Percentiles rank a stretch among this genome's conserved stretches.
phyloP scores from a whole-genome alignment of 371 early-diverging fungal species.

The Dichotomocladium elegans region DNA sequence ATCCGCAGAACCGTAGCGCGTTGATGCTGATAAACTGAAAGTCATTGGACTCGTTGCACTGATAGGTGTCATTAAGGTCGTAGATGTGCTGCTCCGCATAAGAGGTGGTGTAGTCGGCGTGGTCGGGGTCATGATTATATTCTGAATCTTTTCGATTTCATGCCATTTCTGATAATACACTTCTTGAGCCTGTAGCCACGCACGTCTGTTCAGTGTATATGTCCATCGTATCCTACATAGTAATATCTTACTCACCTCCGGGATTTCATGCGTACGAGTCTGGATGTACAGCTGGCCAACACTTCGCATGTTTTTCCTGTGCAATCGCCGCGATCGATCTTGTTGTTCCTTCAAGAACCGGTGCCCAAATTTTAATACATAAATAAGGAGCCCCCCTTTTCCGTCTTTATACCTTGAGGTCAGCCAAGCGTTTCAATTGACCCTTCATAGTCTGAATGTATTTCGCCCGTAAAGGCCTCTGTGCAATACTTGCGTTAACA shows the following conservation, averaged over 20 bases:
- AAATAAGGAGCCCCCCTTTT: conserved; percentile 1
- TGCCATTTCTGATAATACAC: conserved; percentile 16
- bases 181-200: conserved; percentile 7
- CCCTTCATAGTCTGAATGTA: conserved; percentile 20
- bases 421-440: conserved; percentile 11
- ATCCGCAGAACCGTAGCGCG: no score
- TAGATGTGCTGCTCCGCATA: neutral
- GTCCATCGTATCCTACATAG: neutral
- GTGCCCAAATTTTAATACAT: conserved; percentile 1
- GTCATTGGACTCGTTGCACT: no score
- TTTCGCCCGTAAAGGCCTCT: conserved; percentile 8
- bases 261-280: conserved; percentile 3
- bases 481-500: conserved; percentile 6
- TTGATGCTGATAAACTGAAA: neutral
- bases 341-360: conserved; percentile 29
- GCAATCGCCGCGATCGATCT: conserved; percentile 9
- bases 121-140: neutral
- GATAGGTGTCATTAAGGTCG: no score
- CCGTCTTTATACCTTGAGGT: conserved; percentile 13
- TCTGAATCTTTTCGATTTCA: conserved; percentile 8
- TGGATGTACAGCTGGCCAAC: conserved; percentile 8
- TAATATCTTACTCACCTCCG: neutral
- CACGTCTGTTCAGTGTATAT: neutral
- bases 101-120: neutral
- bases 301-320: conserved; percentile 16